A percentile compares a stretch with the other conserved stretches of the same genome.
These are phyloP conservation scores for Allantophomopsis lycopodina DNA, from an alignment of 2,329 filamentous ascomycete genomes.

Conservation along the genomic window DNA sequence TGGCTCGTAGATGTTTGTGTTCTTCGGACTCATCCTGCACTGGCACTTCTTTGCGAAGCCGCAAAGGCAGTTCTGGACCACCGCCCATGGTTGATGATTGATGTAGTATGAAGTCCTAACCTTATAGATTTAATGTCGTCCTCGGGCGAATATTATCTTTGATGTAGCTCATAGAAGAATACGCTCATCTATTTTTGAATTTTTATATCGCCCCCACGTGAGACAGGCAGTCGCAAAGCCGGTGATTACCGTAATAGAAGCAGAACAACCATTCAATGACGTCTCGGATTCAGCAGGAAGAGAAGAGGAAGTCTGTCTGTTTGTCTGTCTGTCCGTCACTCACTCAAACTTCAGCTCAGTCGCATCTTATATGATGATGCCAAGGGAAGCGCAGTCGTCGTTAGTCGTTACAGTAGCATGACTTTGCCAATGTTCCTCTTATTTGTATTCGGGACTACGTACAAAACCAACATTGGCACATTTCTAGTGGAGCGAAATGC, in stretches of 20 bases:
- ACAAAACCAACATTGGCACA: too few species aligned
- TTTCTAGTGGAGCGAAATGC: not conserved
- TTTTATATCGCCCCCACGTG: too few species aligned
- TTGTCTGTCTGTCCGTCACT: not conserved
- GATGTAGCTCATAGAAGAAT: too few species aligned
- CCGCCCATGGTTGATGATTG: not conserved
- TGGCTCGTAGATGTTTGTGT: conserved; percentile 11
- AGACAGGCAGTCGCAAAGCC: too few species aligned
- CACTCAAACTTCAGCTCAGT: not conserved
- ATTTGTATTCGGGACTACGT: too few species aligned
- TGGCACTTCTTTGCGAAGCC: not conserved
- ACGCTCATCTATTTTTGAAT: too few species aligned
- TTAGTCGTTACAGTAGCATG: too few species aligned
- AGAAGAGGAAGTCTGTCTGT: not conserved
- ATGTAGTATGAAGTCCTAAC: not conserved
- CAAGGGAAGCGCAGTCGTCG: not conserved
- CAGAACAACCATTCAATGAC: not conserved
- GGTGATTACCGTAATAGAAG: not conserved
- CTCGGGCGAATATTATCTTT: too few species aligned
- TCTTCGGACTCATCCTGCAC: not conserved
- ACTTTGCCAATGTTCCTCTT: too few species aligned
- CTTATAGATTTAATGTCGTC: too few species aligned
- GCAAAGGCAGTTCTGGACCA: not conserved
- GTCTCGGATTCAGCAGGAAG: not conserved
- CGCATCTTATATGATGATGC: not conserved